Evolutionary conservation across 83 land plant genomes (phyloP), one percentile per base, ranked within the genome.

Genomic region (Diphasiastrum complanatum): DNA sequence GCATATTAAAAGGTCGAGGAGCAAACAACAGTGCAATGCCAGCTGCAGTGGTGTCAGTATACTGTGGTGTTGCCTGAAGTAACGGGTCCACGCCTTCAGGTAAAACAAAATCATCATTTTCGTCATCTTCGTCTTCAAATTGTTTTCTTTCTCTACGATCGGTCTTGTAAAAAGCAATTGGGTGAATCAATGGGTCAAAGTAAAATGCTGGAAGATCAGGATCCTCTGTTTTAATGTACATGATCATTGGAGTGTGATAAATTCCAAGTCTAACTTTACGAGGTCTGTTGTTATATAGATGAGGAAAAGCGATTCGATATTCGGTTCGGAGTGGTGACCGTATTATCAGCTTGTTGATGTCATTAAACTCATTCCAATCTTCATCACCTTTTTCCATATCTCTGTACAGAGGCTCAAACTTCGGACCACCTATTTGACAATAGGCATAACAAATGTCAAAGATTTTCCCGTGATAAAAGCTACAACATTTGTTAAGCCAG

Each of bases 321-420:
- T 93, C 98, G 5, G 98, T 93, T 49, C 98, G 66, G 29, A 88
- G 79, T 14, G 98, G 96, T 29, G 91, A 89, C 45, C 98, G 81
- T 33, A 93, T 93, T 22, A 93, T 93, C 27, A 93, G 91, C 65
- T 93, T 93, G 52, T 93, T 93, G 1, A 93, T 93, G 46, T 93
- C 98, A 74, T 93, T 93, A 60, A 93, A 93, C 63, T 93, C 98
- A 76, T 93, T 93, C 98, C 98, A 93, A 43, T 93, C 98, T 51
- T 93, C 98, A 64, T 93, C 98, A 33, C 98, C 98, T 60, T 93
- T 93, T 80, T 93, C 98, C 98, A 93, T 93, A 64, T 93, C 98
- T 25, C 98, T 85, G 46, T 93, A 88, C 60, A 93, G 62, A 52
- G 98, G 98, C 75, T 93, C 98, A 83, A 93, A 93, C 59, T 93